Evolutionary conservation across 2,329 filamentous ascomycete species (phyloP), one percentile per base, ranked within the genome.

Genomic region (Phyllosticta capitalensis): DNA sequence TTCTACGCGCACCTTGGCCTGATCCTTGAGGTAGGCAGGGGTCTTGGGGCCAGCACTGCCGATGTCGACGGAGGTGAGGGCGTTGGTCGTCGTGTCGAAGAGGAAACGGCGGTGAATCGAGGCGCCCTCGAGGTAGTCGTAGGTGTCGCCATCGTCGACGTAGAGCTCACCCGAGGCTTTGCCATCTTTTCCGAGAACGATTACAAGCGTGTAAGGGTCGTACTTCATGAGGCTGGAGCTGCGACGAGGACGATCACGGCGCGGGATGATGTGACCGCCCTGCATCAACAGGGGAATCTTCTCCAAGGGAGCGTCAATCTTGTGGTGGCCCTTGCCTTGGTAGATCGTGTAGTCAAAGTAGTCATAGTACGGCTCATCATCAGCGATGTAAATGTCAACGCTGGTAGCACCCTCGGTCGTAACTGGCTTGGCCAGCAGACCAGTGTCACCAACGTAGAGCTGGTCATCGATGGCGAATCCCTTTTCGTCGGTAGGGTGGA

Each of bases 381-480:
- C 92, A 0, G 92, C 87, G 58, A 99, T 84, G 76, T 95, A 96
- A 60, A 99, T 83, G 20, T 91, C 86, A 0, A 86, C 84, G 20
- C 83, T 84, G 19, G 82, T 81, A 53, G 86, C 85, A 64, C 85
- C 88, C 74, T 95, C 85, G 22, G 86, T 83, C 1, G 91, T 88
- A 14, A 97, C 86, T 0, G 94, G 94, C 76, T 96, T 97, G 49
- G 85, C 90, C n/a, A 99, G 83, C 17, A 99, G 80, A 65, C 94
- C 94, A 1, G 90, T 95, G 22, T 82, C 84, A 49, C 90, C 94
- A 21, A 99, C 77, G 71, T 96, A 97, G 66, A 97, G 84, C 75
- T 99, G 94, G 69, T 96, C 89, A 66, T 99, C 94, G 54, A 97
- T 80, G 2, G 80, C 83, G 68, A 97, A 95, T n/a, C 91, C 91